These are phyloP conservation scores for Yamadazyma olivae DNA, from an alignment of 805 yeast species.

Conservation along the genomic window DNA sequence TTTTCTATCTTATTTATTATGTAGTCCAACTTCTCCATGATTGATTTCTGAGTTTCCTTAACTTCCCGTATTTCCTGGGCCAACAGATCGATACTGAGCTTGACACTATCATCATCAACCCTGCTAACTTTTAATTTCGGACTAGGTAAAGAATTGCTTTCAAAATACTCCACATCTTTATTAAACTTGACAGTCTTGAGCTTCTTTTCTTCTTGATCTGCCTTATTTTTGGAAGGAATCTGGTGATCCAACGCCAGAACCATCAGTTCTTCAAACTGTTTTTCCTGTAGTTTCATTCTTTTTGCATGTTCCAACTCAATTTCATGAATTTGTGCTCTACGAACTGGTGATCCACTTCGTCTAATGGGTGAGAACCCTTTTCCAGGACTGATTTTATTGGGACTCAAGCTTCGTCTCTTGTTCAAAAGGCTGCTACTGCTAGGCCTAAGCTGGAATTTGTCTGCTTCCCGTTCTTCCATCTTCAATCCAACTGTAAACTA, in stretches of 20 bases:
- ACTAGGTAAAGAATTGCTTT: conserved; percentile 2
- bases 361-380: conserved; percentile 19
- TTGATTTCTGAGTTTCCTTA: conserved; percentile 1
- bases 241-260: background rate
- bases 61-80: conserved; percentile 4
- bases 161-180: conserved; percentile 10
- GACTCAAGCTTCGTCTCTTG: background rate
- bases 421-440: background rate
- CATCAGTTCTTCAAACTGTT: conserved; percentile 14
- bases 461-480: too few species aligned
- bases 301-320: conserved; percentile 19
- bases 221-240: background rate
- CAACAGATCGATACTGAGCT: background rate
- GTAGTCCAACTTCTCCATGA: conserved; percentile 10
- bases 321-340: conserved; percentile 27
- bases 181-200: conserved; percentile 12
- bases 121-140: background rate
- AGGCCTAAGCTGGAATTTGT: too few species aligned
- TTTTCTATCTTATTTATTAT: conserved; percentile 4
- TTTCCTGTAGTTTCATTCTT: conserved; percentile 1
- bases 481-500: too few species aligned
- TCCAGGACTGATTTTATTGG: background rate
- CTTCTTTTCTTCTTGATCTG: conserved; percentile 2
- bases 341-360: conserved; percentile 34
- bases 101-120: too few species aligned